Percentiles rank a stretch among this genome's conserved stretches.
These are phyloP conservation scores for Tetrahymena borealis DNA, from an alignment of 73 alveolate species.

Conservation along the genomic window DNA sequence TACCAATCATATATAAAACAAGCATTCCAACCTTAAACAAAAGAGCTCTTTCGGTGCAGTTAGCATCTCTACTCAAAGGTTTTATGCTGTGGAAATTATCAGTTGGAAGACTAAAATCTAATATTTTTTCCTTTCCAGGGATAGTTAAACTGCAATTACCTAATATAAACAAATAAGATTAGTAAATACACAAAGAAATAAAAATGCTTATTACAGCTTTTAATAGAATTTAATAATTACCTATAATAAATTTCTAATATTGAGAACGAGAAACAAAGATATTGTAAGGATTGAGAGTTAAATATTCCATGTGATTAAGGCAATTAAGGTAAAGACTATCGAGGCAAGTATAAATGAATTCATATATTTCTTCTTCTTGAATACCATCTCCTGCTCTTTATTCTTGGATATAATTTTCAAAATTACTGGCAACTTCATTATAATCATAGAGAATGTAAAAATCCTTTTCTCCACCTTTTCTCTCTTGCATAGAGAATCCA, in stretches of 20 bases:
- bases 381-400: background rate
- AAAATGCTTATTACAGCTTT: no score
- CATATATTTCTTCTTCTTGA: background rate
- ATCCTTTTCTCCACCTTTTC: conserved; percentile 1
- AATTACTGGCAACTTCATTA: background rate
- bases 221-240: background rate
- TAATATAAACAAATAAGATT: background rate
- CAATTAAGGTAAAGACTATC: background rate
- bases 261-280: background rate
- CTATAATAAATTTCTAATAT: background rate
- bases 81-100: background rate
- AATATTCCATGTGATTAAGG: background rate
- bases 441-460: background rate
- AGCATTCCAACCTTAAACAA: background rate
- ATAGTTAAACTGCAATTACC: background rate
- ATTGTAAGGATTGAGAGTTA: background rate
- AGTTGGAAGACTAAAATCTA: background rate
- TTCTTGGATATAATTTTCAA: background rate
- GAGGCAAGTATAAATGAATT: background rate
- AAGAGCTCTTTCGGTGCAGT: background rate
- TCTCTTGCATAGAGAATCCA: background rate
- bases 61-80: background rate
- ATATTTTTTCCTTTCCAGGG: background rate
- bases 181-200: background rate
- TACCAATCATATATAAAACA: background rate